Evolutionary conservation across 129 eudicot species (phyloP), one percentile per base, ranked within the genome.

Genomic region (Silybum marianum): DNA sequence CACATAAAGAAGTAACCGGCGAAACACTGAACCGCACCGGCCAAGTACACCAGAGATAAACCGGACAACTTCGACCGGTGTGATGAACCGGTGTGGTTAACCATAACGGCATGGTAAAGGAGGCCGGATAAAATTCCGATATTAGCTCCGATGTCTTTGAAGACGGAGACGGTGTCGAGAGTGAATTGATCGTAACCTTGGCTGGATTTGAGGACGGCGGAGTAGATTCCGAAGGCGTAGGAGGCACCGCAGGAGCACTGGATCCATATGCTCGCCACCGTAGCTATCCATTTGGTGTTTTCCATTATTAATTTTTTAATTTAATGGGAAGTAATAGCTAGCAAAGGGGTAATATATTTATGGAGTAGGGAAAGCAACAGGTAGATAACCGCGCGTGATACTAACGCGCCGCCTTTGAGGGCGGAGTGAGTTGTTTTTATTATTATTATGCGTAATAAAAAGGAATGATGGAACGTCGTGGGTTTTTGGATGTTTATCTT

Each of bases 111-210:
- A 69, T 90, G 66, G 86, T 87, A 95, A 38, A 95, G 93, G 22
- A 95, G 72, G 79, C 98, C 98, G 81, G 99, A 90, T 71, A 95
- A 74, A 23, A 91, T 22, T 32, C 99, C 99, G 85, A 92, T 87
- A 81, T 93, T 95, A 80, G 98, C 88, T 44, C 98, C 98, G 81
- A 95, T 93, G 88, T 95, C 99, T 48, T 95, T 95, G 90, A 95
- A 95, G 77, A 93, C 99, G 44, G 98, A 93, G 81, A 95, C 86
- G 69, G 87, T 85, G 90, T 95, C 97, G 67, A 95, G 95, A 23
- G 99, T 93, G 6, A 97, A 88, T 72, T 95, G 99, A 25, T 87
- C 85, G 82, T 95, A 95, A 5, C 51, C 78, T 76, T 95, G 99
- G 73, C 85, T 77, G 14, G 98, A 89, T 83, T 95, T 95, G 65